Conservation (phyloP, 257 asterid genomes). For the Solanum bulbocastanum region DNA sequence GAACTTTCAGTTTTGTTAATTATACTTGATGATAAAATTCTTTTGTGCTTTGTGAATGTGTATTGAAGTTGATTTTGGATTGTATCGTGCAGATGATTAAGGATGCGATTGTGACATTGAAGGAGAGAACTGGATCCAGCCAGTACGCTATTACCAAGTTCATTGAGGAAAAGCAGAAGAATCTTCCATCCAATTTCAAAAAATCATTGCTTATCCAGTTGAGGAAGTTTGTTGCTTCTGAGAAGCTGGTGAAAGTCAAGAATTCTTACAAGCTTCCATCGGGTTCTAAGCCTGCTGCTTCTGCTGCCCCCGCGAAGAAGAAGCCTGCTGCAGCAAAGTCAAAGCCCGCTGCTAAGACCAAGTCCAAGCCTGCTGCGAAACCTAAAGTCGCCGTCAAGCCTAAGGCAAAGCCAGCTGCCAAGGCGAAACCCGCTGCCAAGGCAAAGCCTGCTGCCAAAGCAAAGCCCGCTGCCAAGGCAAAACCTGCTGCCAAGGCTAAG, state of each 20-base stretch:
- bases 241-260: slow-evolving; percentile 59
- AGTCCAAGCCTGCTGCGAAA: slow-evolving; percentile 11
- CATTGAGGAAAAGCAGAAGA: slow-evolving; percentile 63
- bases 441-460: slow-evolving; percentile 6
- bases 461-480: slow-evolving; percentile 22
- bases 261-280: slow-evolving; percentile 49
- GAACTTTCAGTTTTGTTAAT: neutral
- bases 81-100: slow-evolving; percentile 49
- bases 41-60: neutral
- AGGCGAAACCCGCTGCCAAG: slow-evolving; percentile 26
- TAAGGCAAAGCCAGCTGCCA: slow-evolving; percentile 17
- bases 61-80: neutral
- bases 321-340: slow-evolving; percentile 6
- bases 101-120: slow-evolving; percentile 59
- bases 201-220: slow-evolving; percentile 54
- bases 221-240: slow-evolving; percentile 58
- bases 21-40: neutral
- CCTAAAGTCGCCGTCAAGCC: neutral
- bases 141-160: slow-evolving; percentile 68
- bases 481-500: slow-evolving; percentile 17
- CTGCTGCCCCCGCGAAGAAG: slow-evolving; percentile 10
- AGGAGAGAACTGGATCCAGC: slow-evolving; percentile 80
- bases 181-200: slow-evolving; percentile 62
- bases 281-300: slow-evolving; percentile 15
- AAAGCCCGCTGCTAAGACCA: slow-evolving; percentile 7